Base-by-base conservation (phyloP, 176 grass and related monocot genomes). In the Triticum timopheevii region DNA sequence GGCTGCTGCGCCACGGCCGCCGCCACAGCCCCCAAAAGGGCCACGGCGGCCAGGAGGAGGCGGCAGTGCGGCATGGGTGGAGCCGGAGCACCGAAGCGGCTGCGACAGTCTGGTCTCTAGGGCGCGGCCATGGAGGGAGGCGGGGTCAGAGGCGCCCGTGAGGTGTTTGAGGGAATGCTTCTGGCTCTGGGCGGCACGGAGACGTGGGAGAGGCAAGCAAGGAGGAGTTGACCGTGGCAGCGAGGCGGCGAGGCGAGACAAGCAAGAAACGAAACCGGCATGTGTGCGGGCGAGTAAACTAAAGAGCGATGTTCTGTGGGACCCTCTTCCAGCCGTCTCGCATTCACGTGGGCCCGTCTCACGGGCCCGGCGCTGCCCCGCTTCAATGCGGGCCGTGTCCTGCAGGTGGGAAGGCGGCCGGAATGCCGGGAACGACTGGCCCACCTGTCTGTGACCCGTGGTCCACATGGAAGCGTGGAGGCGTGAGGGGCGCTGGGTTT, bases 171-270 rank as follows among this genome's bases (percentile, higher is more conserved):
- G 58, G 78, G 64, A 87, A 87, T 83, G 88, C 2, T 49, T 23
- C 17, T 5, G 88, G 2, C 47, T 23, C 17, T 5, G 33, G n/a
- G 36, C n/a, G 31, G 10, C 5, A 42, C 39, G 42, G n/a, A 10
- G 45, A 19, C 44, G 73, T 52, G 61, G 24, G 10, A 38, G 20
- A 68, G 62, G 56, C 56, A 22, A 22, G 33, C 56, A 59, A 59
- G 33, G 15, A 38, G 25, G 86, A 61, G 94, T 90, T 96, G 94
- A 93, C 91, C 66, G 45, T 31, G 42, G 40, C 70, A 25, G 70
- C 20, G 35, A 47, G 71, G 13, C 59, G 82, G 56, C 69, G 34
- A 73, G 82, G 38, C 69, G 23, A 73, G 67, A 83, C 20, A 61
- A 79, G 76, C 12, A 54, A 54, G 44, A 64, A 35, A 76, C 73